Evolutionary conservation across 768 basidiomycete species (phyloP).

Genomic region (Gloeopeniophorella convolvens): DNA sequence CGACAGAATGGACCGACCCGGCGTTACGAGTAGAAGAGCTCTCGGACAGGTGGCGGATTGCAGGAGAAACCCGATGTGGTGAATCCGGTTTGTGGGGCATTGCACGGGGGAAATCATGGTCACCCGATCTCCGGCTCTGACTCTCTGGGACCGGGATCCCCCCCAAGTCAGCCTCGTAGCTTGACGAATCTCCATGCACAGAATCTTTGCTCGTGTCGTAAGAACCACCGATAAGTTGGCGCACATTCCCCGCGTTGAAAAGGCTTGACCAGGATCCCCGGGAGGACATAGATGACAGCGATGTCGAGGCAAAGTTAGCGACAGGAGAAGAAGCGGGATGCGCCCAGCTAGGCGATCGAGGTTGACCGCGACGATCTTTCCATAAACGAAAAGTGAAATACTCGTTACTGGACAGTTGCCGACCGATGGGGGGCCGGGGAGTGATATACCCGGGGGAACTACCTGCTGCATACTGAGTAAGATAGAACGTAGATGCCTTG

Average conservation of each 20-base stretch:
- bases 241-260: conserved; percentile 58
- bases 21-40: conserved; percentile 18
- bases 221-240: conserved; percentile 61
- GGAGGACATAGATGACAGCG: conserved; percentile 52
- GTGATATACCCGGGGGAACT: not conserved
- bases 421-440: not conserved
- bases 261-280: conserved; percentile 78
- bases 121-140: conserved; percentile 7
- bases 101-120: conserved; percentile 1
- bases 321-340: conserved; percentile 40
- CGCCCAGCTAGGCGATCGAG: conserved; percentile 47
- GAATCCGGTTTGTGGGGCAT: conserved; percentile 8
- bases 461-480: not conserved
- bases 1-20: conserved; percentile 2
- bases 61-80: not conserved
- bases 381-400: conserved; percentile 47
- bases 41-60: conserved; percentile 52
- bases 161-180: conserved; percentile 19
- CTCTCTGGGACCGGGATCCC: conserved; percentile 29
- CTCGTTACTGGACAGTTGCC: conserved; percentile 36
- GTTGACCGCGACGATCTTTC: conserved; percentile 33
- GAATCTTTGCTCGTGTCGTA: conserved; percentile 42
- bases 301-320: conserved; percentile 34
- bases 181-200: conserved; percentile 23
- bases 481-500: conserved; percentile 1